Base-by-base conservation (phyloP, 2,329 filamentous ascomycete species). In the Fusarium irregulare region DNA sequence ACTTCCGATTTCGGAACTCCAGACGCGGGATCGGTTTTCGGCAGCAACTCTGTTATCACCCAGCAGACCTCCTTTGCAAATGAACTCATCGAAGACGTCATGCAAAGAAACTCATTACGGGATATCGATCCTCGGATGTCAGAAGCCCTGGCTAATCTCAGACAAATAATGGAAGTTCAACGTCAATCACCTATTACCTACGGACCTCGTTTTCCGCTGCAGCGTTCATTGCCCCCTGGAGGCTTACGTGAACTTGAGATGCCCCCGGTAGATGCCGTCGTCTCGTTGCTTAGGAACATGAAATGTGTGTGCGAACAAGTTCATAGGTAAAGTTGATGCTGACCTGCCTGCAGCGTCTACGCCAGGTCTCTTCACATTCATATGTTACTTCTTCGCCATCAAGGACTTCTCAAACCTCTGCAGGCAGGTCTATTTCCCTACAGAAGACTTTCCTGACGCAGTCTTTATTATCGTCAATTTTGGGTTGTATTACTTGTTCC, bases 41-140 rank as follows among this genome's bases (percentile, higher is more conserved):
- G 84, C 62, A 84, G 83, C 16, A 82, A 84, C 70, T 82, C 83
- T 3, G 84, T 83, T 21, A 78, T 87, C 45, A 78, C 83, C 6
- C 83, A 83, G 7, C 85, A 87, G 57, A 84, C 86, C 4, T 81
- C 81, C 18, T 87, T 87, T 70, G 86, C 85, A n/a, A 84, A 80
- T 73, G 83, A 86, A 68, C 86, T 88, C 41, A 81, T 87, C 21
- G 85, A 88, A 70, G 80, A 83, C 59, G 83, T 84, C 18, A 85
- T 86, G 27, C 78, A 82, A 67, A 80, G 83, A n/a, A 84, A 83
- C 1, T 81, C 85, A 1, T 76, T 86, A 4, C 79, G 80, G 32
- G 79, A 83, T 44, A 76, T 82, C 27, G 82, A 82, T 61, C 83
- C 86, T 2, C 83, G 84, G 73, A 87, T 89, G 79, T 80, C 83